Conservation (phyloP, 805 yeast genomes). For the Wickerhamomyces ciferrii region DNA sequence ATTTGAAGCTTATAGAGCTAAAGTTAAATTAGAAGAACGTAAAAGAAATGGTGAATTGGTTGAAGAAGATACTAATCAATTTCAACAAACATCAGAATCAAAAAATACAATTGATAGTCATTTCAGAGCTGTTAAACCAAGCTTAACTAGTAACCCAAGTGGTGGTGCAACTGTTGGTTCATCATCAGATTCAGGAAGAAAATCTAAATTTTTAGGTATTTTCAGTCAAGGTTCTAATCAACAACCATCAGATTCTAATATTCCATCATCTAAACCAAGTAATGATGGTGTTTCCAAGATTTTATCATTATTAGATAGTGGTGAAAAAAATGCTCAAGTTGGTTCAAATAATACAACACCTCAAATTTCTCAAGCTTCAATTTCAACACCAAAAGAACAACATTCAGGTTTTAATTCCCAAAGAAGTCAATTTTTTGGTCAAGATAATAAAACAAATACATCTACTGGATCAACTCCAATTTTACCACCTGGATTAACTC, state of each 20-base stretch:
- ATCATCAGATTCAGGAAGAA: constrained; percentile 6
- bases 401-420: not conserved
- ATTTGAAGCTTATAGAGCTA: constrained; percentile 35
- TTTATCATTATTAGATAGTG: constrained; percentile 18
- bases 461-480: constrained; percentile 1
- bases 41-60: constrained; percentile 25
- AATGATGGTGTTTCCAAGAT: constrained; percentile 20
- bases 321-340: constrained; percentile 9
- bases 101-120: constrained; percentile 20
- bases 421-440: not conserved
- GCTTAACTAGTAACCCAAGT: not conserved
- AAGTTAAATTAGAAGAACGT: constrained; percentile 30
- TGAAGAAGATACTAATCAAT: constrained; percentile 1
- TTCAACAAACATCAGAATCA: constrained; percentile 4
- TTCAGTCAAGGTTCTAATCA: constrained; percentile 15
- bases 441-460: not conserved
- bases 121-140: constrained; percentile 13
- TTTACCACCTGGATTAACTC: constrained; percentile 2
- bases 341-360: not conserved
- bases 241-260: not conserved
- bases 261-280: not conserved
- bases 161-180: not conserved
- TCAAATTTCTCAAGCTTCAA: not conserved
- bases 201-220: constrained; percentile 23
- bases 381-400: not conserved